Base-by-base conservation (phyloP, 441 rosid species). In the Gossypium davidsonii region DNA sequence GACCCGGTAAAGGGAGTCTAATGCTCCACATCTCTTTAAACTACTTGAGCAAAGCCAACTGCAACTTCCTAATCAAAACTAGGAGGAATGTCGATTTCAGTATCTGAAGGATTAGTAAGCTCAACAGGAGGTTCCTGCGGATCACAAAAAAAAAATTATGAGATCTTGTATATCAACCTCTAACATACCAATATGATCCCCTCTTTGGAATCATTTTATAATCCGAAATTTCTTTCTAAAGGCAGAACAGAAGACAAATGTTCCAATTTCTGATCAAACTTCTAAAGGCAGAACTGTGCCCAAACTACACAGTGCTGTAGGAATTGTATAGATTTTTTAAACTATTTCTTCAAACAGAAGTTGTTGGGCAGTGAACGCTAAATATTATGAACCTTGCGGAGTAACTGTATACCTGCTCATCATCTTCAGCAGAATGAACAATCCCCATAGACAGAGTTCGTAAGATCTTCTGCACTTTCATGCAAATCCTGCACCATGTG, bases 91-190 rank as follows among this genome's bases (percentile, higher is more conserved):
- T 86, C 89, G 42, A 88, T 74, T 25, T 88, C 90, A 76, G 94
- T 81, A 80, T 89, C 89, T 20, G 92, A 88, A 60, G 94, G 88
- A 83, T 84, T 83, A 39, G 84, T 77, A 6, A 86, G 87, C 84
- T 87, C 90, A 31, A 79, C 86, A 67, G 86, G 78, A 17, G 88
- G 80, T 67, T 86, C 94, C 94, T 89, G 89, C 80, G 78, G 68
- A 75, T 70, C 31, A 69, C 72, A 26, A 26, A 26, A 26, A 77
- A 67, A 55, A 59, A 1, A 21, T n/a, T 59, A 77, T 77, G 67
- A 79, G 79, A 74, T 37, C 55, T 48, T 62, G 46, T 11, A 4
- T 37, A 21, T 63, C 66, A 75, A 8, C 68, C 26, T 64, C 17
- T 34, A 63, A 10, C 25, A 4, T 12, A 18, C 26, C n/a, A 11